Percentiles rank a stretch among this genome's conserved stretches.
phyloP scores from a whole-genome alignment of 768 basidiomycete genomes.

The Lentinula sp. region DNA sequence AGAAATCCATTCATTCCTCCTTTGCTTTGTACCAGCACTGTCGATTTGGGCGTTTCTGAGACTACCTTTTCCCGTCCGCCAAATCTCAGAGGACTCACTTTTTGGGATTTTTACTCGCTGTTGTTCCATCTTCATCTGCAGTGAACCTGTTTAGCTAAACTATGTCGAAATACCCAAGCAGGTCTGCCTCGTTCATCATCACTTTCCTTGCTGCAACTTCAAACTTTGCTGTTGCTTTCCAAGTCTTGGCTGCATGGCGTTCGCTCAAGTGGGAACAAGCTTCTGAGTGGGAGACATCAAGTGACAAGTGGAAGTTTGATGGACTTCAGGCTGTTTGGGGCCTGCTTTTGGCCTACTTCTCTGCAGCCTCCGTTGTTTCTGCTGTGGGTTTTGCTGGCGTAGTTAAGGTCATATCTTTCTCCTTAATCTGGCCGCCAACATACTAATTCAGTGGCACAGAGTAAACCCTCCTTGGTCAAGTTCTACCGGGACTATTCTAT shows the following conservation, averaged over 20 bases:
- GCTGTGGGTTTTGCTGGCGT: slow-evolving; percentile 65
- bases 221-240: slow-evolving; percentile 28
- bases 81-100: background rate
- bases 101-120: background rate
- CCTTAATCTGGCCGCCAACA: slow-evolving; percentile 3
- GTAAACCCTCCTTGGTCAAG: slow-evolving; percentile 57
- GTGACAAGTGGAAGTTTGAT: slow-evolving; percentile 34
- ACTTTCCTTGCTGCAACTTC: slow-evolving; percentile 29
- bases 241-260: slow-evolving; percentile 29
- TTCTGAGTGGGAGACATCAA: slow-evolving; percentile 38
- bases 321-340: slow-evolving; percentile 51
- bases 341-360: slow-evolving; percentile 62
- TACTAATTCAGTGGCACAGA: slow-evolving; percentile 31
- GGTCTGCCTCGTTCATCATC: slow-evolving; percentile 32
- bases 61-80: background rate
- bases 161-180: slow-evolving; percentile 9
- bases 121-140: background rate
- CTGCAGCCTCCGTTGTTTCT: slow-evolving; percentile 57
- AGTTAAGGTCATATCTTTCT: slow-evolving; percentile 36
- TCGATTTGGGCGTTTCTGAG: background rate
- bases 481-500: slow-evolving; percentile 81
- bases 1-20: background rate
- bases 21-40: background rate
- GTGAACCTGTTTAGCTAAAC: background rate
- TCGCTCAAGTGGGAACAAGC: slow-evolving; percentile 40